Conservation (phyloP, 2,329 filamentous ascomycete species). For the Byssochlamys sp. region DNA sequence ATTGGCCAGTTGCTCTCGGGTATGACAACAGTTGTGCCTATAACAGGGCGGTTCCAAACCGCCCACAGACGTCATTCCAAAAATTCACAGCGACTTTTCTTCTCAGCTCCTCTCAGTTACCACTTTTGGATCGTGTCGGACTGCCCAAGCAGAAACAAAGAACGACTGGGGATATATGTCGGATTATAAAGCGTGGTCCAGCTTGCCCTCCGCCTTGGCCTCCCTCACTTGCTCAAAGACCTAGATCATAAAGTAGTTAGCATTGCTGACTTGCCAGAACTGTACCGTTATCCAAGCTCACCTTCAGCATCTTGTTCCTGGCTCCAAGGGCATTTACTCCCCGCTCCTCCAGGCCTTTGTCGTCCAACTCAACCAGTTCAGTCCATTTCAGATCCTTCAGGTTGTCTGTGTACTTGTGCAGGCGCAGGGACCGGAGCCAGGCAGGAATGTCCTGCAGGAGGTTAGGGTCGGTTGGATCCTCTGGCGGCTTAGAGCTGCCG, state of each 20-base stretch:
- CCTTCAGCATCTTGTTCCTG: slow-evolving; percentile 95
- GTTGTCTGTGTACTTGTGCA: slow-evolving; percentile 98
- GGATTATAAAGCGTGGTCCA: slow-evolving; percentile 32
- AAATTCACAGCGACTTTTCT: slow-evolving; percentile 1
- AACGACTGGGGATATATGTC: slow-evolving; percentile 5
- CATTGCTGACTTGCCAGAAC: slow-evolving; percentile 11
- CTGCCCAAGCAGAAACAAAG: slow-evolving; percentile 9
- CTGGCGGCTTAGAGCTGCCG: slow-evolving; percentile 91
- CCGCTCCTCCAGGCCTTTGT: slow-evolving; percentile 81
- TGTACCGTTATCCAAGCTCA: slow-evolving; percentile 24
- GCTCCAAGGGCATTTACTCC: slow-evolving; percentile 93
- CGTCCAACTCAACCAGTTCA: slow-evolving; percentile 81
- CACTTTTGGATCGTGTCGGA: neutral
- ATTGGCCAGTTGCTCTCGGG: neutral
- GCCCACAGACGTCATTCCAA: slow-evolving; percentile 1
- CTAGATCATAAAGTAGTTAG: slow-evolving; percentile 31
- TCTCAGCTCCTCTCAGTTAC: neutral
- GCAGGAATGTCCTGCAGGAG: slow-evolving; percentile 89
- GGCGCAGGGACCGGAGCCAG: slow-evolving; percentile 84
- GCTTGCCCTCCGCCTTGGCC: slow-evolving; percentile 64
- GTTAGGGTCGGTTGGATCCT: slow-evolving; percentile 86
- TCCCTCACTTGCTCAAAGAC: slow-evolving; percentile 93
- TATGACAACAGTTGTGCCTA: slow-evolving; percentile 3
- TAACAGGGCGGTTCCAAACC: neutral
- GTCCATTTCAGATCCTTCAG: slow-evolving; percentile 96